Conservation (phyloP, 306 rosid genomes). For the Acmispon strigosus region DNA sequence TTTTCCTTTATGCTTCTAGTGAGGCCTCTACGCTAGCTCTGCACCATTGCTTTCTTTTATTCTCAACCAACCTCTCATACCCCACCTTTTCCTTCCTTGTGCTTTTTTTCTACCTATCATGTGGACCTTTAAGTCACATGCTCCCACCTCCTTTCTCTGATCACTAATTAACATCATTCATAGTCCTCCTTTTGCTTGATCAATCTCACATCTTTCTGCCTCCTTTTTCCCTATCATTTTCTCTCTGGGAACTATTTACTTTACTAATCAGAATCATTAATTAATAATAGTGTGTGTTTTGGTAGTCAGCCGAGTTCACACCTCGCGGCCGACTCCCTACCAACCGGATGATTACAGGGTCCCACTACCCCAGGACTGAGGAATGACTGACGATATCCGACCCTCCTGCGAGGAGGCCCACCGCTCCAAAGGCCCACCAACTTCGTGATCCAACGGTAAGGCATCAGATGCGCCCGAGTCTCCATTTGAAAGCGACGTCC, state of each 20-base stretch:
- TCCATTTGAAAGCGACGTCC: too few relatives aligned
- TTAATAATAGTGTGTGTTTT: background rate
- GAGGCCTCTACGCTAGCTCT: constrained; percentile 9
- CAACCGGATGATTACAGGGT: too few relatives aligned
- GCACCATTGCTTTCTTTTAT: constrained; percentile 32
- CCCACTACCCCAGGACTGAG: too few relatives aligned
- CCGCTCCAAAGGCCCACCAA: too few relatives aligned
- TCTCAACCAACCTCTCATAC: constrained; percentile 28
- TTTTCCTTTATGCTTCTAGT: constrained; percentile 34
- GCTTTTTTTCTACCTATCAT: constrained; percentile 8
- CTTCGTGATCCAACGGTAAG: too few relatives aligned
- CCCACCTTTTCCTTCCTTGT: constrained; percentile 13
- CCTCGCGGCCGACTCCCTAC: too few relatives aligned
- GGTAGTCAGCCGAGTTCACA: too few relatives aligned
- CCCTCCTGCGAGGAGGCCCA: too few relatives aligned
- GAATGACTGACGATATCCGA: too few relatives aligned
- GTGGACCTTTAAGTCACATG: constrained; percentile 44
- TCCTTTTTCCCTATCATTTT: constrained; percentile 19
- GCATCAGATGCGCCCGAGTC: too few relatives aligned
- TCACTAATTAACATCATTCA: constrained; percentile 34
- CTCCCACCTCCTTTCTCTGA: constrained; percentile 30
- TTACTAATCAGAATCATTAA: constrained; percentile 20
- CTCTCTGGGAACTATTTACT: constrained; percentile 7
- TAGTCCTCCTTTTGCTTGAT: constrained; percentile 20
- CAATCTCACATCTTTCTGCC: constrained; percentile 31